Conservation (phyloP, 78 protist genomes). For the Planoprotostelium fungivorum region DNA sequence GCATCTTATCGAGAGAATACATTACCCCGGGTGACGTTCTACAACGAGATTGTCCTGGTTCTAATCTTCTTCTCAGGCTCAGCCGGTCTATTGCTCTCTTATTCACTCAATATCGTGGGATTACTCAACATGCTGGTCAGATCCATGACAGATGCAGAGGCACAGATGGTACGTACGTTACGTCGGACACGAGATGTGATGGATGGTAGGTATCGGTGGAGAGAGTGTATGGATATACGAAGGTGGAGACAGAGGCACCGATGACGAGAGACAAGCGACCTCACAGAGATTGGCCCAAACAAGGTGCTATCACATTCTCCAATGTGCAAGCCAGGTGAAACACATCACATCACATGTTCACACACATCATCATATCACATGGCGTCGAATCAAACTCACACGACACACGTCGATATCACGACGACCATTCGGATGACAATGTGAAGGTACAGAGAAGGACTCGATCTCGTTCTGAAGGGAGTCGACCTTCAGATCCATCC, state of each 20-base stretch:
- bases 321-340: constrained; percentile 6
- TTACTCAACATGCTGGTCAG: background rate
- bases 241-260: constrained; percentile 42
- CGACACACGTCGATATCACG: no score
- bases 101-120: background rate
- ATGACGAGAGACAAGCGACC: constrained; percentile 19
- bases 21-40: background rate
- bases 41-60: background rate
- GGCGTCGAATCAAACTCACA: no score
- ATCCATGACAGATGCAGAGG: constrained; percentile 28
- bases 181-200: background rate
- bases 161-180: constrained; percentile 12
- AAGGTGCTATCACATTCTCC: constrained; percentile 60
- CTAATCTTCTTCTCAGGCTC: background rate
- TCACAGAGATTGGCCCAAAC: constrained; percentile 56
- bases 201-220: constrained; percentile 41
- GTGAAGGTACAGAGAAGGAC: constrained; percentile 77
- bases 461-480: constrained; percentile 70
- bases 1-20: background rate
- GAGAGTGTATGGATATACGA: constrained; percentile 42
- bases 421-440: no score
- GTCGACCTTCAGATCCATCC: constrained; percentile 46
- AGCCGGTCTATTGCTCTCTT: background rate
- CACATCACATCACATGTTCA: background rate
- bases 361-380: no score